A percentile compares a stretch with the other conserved stretches of the same genome.
phyloP scores from a whole-genome alignment of 768 basidiomycete genomes.

The Russula lepida region DNA sequence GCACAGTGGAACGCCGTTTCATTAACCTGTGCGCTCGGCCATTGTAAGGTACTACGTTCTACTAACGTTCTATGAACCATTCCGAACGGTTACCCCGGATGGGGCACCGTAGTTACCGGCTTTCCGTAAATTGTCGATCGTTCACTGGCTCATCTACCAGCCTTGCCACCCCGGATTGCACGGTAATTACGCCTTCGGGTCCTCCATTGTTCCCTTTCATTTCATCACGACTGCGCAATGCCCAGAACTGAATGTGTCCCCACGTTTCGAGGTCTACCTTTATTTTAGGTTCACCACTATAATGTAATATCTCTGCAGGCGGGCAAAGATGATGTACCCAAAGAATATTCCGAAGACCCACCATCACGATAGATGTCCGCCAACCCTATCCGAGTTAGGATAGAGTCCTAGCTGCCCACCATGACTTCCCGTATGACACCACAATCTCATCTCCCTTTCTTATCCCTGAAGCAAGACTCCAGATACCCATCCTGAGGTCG shows the following conservation, averaged over 20 bases:
- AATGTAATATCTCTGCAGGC: conserved; percentile 1
- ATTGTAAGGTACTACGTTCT: background rate
- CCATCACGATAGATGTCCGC: conserved; percentile 4
- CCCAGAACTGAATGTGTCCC: conserved; percentile 5
- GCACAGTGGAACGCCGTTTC: conserved; percentile 18
- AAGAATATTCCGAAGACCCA: conserved; percentile 1
- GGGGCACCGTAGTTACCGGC: background rate
- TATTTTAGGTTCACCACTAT: conserved; percentile 8
- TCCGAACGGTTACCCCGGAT: background rate
- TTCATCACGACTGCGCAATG: background rate
- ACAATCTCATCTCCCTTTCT: conserved; percentile 78
- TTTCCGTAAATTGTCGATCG: conserved; percentile 14
- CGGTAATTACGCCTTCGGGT: conserved; percentile 1
- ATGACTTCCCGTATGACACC: conserved; percentile 82
- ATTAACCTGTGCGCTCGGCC: conserved; percentile 2
- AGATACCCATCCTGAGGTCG: conserved; percentile 70
- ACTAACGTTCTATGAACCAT: conserved; percentile 1
- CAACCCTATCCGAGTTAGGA: conserved; percentile 1
- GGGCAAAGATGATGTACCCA: background rate
- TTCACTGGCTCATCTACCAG: background rate
- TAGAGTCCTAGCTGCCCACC: conserved; percentile 54
- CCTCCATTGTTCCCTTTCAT: background rate
- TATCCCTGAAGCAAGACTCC: conserved; percentile 51
- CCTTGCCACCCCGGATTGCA: background rate
- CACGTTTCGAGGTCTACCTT: conserved; percentile 8